Evolutionary conservation across 192 early-diverging fungal genomes (phyloP), one percentile per base, ranked within the genome.

Genomic region (Coemansia sp.): DNA sequence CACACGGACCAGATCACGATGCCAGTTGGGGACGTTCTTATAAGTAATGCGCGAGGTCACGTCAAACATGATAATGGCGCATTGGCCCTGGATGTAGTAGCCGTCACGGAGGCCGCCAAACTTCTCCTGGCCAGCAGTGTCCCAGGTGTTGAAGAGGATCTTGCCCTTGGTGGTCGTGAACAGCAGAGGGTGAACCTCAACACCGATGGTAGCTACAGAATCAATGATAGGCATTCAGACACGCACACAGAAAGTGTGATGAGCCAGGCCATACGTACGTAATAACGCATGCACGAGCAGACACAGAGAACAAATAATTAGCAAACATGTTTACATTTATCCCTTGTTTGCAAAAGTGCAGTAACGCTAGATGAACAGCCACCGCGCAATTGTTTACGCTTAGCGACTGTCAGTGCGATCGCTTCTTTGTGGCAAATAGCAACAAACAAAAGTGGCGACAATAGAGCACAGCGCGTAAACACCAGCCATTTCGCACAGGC

Each of bases 21-120:
- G 97, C 97, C 97, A 99, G 90, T 98, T 99, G 78, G 97, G 97
- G 17, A 99, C 97, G 87, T 95, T 99, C 89, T 98, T 99, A 87
- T 99, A 99, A 68, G 97, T 99, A 70, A 99, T 99, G 66, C 97
- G 89, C 58, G 97, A 95, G 61, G 97, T 97, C 56, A 99, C 93
- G 69, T 99, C 97, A 69, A 99, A 99, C 97, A 99, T 99, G 86
- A 99, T 99, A 83, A 99, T 97, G 55, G 93, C 97, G 77, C 97
- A 98, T 82, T 99, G 93, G 68, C 97, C 97, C 78, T 95, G 91
- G 75, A 99, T 99, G 84, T 98, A 99, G 85, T 98, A 98, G 70
- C 96, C 97, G 83, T 98, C 97, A 80, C 97, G 94, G 52, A 99
- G 94, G 84, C 97, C 97, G 79, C 97, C 97, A 72, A 99, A 98